Evolutionary conservation across 2,329 filamentous ascomycete genomes (phyloP).

Genomic region (Ophiostoma quercus): DNA sequence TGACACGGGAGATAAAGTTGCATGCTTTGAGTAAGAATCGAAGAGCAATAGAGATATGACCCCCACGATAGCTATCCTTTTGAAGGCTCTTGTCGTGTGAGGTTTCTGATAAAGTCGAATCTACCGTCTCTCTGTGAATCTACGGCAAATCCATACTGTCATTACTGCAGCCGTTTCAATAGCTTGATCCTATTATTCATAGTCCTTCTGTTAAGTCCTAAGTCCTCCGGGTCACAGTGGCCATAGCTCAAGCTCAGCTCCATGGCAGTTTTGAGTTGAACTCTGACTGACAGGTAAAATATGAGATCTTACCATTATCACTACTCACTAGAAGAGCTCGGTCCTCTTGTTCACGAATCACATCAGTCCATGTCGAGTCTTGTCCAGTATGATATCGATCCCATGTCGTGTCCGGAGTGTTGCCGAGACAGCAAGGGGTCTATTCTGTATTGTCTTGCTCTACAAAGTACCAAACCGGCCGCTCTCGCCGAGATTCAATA

Average conservation of each 20-base stretch:
- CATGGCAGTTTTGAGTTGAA: background rate
- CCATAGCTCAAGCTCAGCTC: slow-evolving; percentile 8
- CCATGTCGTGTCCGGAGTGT: slow-evolving; percentile 9
- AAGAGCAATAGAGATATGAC: background rate
- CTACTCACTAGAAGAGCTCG: background rate
- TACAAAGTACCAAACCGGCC: background rate
- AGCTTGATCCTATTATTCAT: background rate
- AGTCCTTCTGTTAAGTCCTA: background rate
- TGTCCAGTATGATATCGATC: background rate
- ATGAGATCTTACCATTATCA: too few relatives aligned
- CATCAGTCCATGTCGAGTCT: background rate
- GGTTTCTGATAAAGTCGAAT: too few relatives aligned
- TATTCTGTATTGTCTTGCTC: background rate
- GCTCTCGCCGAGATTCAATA: background rate
- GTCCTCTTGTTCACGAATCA: background rate
- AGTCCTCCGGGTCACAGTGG: background rate
- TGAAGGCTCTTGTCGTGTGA: background rate
- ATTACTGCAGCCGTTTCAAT: background rate
- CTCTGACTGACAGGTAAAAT: background rate
- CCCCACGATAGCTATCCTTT: background rate
- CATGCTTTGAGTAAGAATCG: background rate
- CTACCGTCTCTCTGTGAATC: too few relatives aligned
- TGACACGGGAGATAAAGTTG: background rate
- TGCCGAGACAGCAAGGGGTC: background rate
- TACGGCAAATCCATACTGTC: background rate